Percentiles rank a stretch among this genome's conserved stretches.
Conservation (phyloP, 2,329 filamentous ascomycete species). For the Calcarisporium arbuscula region DNA sequence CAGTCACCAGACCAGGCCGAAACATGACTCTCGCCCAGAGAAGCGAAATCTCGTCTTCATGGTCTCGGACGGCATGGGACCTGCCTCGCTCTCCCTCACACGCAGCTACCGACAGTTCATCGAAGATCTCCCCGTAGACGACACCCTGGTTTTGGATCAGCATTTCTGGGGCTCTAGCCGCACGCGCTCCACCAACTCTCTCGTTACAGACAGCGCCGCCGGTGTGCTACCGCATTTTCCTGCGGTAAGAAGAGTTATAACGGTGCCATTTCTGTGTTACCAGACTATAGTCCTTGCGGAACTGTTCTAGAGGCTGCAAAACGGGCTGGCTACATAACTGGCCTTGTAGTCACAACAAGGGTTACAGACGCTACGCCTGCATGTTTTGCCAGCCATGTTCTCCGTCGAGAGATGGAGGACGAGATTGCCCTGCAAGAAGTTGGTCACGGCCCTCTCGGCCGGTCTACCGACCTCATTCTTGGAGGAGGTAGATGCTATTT, state of each 20-base stretch:
- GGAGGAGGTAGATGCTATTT: slow-evolving; percentile 94
- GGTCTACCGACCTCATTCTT: slow-evolving; percentile 85
- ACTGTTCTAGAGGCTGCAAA: slow-evolving; percentile 92
- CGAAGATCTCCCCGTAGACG: slow-evolving; percentile 63
- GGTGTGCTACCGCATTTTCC: slow-evolving; percentile 93
- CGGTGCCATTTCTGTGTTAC: slow-evolving; percentile 84
- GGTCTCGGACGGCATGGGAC: slow-evolving; percentile 98
- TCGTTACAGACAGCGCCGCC: slow-evolving; percentile 95
- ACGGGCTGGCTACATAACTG: slow-evolving; percentile 83
- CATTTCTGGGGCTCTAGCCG: slow-evolving; percentile 87
- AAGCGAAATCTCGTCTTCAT: slow-evolving; percentile 98
- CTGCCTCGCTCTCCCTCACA: slow-evolving; percentile 81
- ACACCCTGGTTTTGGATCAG: slow-evolving; percentile 74
- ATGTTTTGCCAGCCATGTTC: slow-evolving; percentile 86
- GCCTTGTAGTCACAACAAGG: slow-evolving; percentile 88
- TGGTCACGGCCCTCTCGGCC: slow-evolving; percentile 78
- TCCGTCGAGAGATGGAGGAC: slow-evolving; percentile 74
- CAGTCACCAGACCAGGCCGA: slow-evolving; percentile 43
- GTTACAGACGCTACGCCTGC: slow-evolving; percentile 95
- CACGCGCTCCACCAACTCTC: slow-evolving; percentile 73
- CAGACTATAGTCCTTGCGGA: slow-evolving; percentile 80
- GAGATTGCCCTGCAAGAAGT: slow-evolving; percentile 89
- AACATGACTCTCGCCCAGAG: slow-evolving; percentile 35
- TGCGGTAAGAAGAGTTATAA: slow-evolving; percentile 95
- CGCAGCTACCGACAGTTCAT: slow-evolving; percentile 78